Percentiles rank a stretch among this genome's conserved stretches.
phyloP scores from a whole-genome alignment of 2,329 filamentous ascomycete genomes.

The Lecanicillium sp. region DNA sequence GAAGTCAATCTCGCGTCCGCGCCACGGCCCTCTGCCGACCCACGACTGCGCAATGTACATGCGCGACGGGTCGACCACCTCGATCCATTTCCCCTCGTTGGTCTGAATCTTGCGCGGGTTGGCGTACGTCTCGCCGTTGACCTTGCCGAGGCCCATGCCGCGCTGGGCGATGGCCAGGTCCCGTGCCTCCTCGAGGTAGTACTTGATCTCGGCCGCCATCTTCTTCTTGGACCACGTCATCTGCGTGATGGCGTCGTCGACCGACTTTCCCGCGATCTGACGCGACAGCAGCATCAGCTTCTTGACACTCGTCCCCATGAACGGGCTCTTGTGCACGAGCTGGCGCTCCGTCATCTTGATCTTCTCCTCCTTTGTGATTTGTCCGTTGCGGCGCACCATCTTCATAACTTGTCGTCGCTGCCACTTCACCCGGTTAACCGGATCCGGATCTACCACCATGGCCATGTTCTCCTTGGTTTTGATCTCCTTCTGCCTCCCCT shows the following conservation, averaged over 20 bases:
- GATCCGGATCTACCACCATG: slow-evolving; percentile 67
- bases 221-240: slow-evolving; percentile 97
- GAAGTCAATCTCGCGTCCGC: slow-evolving; percentile 54
- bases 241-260: slow-evolving; percentile 89
- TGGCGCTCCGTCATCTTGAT: slow-evolving; percentile 60
- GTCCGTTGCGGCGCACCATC: slow-evolving; percentile 56
- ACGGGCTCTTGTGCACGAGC: slow-evolving; percentile 55
- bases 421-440: slow-evolving; percentile 64
- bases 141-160: slow-evolving; percentile 71
- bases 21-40: slow-evolving; percentile 71
- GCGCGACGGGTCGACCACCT: slow-evolving; percentile 66
- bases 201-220: slow-evolving; percentile 71
- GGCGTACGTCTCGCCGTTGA: slow-evolving; percentile 33
- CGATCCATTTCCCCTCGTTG: slow-evolving; percentile 67
- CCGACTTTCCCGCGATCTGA: slow-evolving; percentile 87
- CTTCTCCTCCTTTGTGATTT: slow-evolving; percentile 52
- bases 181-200: slow-evolving; percentile 73
- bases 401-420: slow-evolving; percentile 80
- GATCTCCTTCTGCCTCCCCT: slow-evolving; percentile 29
- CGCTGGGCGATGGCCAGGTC: slow-evolving; percentile 73
- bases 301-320: slow-evolving; percentile 81
- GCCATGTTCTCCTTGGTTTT: slow-evolving; percentile 48
- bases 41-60: slow-evolving; percentile 92
- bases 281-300: slow-evolving; percentile 81
- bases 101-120: slow-evolving; percentile 54